Evolutionary conservation across 2,329 filamentous ascomycete genomes (phyloP).

Genomic region (Calonectria hawksworthii): DNA sequence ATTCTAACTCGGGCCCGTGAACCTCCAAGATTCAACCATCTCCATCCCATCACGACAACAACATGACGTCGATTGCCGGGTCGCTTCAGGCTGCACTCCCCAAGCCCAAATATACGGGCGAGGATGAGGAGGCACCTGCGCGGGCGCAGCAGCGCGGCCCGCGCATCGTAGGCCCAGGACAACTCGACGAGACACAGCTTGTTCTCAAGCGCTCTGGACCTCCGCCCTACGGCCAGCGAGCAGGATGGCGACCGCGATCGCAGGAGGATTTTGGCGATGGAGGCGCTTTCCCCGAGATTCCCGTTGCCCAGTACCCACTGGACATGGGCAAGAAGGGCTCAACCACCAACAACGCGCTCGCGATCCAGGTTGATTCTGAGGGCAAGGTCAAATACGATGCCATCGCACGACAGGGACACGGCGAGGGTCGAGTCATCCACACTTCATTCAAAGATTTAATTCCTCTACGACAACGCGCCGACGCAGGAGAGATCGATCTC

Average conservation of each 20-base stretch:
- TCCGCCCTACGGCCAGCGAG: slow-evolving; percentile 87
- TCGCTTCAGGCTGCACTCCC: slow-evolving; percentile 86
- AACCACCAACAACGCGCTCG: slow-evolving; percentile 84
- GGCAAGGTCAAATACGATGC: slow-evolving; percentile 98
- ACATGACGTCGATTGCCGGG: slow-evolving; percentile 76
- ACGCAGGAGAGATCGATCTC: slow-evolving; percentile 91
- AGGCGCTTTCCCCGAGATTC: slow-evolving; percentile 94
- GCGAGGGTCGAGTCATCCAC: slow-evolving; percentile 87
- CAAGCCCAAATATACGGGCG: slow-evolving; percentile 90
- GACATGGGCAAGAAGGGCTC: slow-evolving; percentile 90
- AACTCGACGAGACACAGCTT: slow-evolving; percentile 88
- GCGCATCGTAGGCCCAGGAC: slow-evolving; percentile 82
- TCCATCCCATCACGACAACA: slow-evolving; percentile 38
- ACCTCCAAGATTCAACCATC: slow-evolving; percentile 38
- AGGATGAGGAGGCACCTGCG: slow-evolving; percentile 84
- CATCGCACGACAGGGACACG: slow-evolving; percentile 91
- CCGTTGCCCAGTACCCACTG: slow-evolving; percentile 93
- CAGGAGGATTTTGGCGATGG: slow-evolving; percentile 97
- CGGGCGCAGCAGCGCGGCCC: slow-evolving; percentile 83
- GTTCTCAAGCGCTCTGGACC: slow-evolving; percentile 87
- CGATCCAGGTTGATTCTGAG: slow-evolving; percentile 91
- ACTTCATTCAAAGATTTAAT: slow-evolving; percentile 98
- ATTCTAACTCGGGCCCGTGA: slow-evolving; percentile 46
- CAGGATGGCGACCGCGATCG: slow-evolving; percentile 90
- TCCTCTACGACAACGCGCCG: slow-evolving; percentile 90